phyloP scores from a whole-genome alignment of 805 yeast genomes.

The Saccharomycopsis synnaedendra region DNA sequence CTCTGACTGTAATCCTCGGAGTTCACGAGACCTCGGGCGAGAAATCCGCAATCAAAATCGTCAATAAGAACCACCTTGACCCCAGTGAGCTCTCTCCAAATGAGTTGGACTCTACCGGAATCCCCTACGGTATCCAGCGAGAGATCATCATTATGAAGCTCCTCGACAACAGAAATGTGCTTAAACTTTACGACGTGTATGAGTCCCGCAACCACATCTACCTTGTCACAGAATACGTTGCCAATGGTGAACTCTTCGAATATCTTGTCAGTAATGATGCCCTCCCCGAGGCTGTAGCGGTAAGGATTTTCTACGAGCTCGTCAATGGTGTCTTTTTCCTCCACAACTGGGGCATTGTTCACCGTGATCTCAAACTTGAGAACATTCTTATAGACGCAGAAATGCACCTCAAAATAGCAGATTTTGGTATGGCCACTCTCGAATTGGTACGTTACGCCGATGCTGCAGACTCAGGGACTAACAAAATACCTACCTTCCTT shows the following conservation, averaged over 20 bases:
- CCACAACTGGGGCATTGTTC: conserved; percentile 72
- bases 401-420: conserved; percentile 67
- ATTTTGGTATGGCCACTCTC: conserved; percentile 84
- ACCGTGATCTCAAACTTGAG: conserved; percentile 76
- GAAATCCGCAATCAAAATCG: conserved; percentile 75
- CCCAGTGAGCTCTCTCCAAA: conserved; percentile 21
- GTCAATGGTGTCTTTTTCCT: conserved; percentile 71
- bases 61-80: conserved; percentile 48
- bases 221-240: conserved; percentile 69
- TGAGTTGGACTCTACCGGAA: conserved; percentile 41
- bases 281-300: conserved; percentile 61
- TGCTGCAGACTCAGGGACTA: conserved; percentile 74
- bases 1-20: conserved; percentile 70
- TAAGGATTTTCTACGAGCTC: conserved; percentile 66
- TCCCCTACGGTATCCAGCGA: conserved; percentile 93
- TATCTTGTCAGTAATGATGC: conserved; percentile 62
- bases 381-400: conserved; percentile 56
- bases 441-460: conserved; percentile 38
- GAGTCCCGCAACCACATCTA: conserved; percentile 87
- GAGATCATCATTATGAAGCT: conserved; percentile 97
- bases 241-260: conserved; percentile 82
- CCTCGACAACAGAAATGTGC: conserved; percentile 85
- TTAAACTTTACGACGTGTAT: conserved; percentile 95
- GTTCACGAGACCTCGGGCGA: conserved; percentile 60
- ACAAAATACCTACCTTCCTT: conserved; percentile 68